Evolutionary conservation across 1,284 basidiomycete genomes (phyloP), one percentile per base, ranked within the genome.

Genomic region (Tilletia walkeri): DNA sequence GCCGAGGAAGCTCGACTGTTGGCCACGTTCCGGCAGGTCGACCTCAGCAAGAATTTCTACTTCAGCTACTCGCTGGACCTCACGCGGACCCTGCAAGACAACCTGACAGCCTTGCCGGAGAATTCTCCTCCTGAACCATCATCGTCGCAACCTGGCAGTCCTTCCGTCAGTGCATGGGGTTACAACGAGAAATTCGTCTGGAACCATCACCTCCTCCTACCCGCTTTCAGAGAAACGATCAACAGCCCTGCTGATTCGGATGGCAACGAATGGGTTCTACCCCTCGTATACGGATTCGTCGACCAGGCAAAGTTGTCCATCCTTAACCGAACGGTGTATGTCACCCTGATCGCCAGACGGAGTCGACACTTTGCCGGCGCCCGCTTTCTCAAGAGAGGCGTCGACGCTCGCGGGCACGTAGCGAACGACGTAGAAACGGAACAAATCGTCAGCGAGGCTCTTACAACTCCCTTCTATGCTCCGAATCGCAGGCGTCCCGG

Each of bases 351-450:
- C 68, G 96, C 95, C 0, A 88, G 96, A 3, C 87, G 96, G 54
- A 98, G 95, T 4, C 88, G 96, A 0, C 94, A 97, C 85, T 97
- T 93, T 84, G 96, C 96, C 12, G 96, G 96, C 24, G 94, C 95
- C 2, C 88, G 96, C 36, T 99, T 96, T 85, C 85, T 98, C 41
- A 98, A 95, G 73, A 89, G 96, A 69, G 96, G 96, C 0, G 92
- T 95, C 24, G 95, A 97, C 79, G 92, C 95, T 76, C 65, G 75
- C 5, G 96, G 96, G 1, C 93, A 97, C 81, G 96, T 99, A 1
- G 96, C 95, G 0, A 99, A 99, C 80, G 96, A 99, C 84, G 96
- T 99, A 2, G 96, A 99, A 85, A 98, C 95, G 0, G 96, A 99
- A 81, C 96, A 99, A 81, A 96, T 99, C 67, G 95, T 99, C 0